phyloP scores from a whole-genome alignment of 805 yeast genomes.

The Priceomyces haplophilus region DNA sequence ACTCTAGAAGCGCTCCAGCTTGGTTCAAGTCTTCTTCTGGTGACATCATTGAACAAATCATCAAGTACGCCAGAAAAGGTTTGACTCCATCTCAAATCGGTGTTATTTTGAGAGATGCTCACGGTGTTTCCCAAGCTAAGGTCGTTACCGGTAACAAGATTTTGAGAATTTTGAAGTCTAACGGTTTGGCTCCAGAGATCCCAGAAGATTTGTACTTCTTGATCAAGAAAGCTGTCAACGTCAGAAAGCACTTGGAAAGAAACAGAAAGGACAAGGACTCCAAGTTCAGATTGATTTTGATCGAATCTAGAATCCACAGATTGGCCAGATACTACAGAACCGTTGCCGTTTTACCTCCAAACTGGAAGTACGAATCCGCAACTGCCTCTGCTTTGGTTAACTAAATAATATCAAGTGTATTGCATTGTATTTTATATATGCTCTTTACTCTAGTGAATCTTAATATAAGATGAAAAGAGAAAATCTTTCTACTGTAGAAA shows the following conservation, averaged over 20 bases:
- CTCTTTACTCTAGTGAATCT: background rate
- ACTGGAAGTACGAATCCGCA: conserved; percentile 99
- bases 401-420: conserved; percentile 46
- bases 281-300: conserved; percentile 99
- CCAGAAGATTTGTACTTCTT: conserved; percentile 99
- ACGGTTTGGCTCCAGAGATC: conserved; percentile 99
- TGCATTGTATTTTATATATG: conserved; percentile 5
- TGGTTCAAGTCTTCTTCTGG: conserved; percentile 98
- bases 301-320: conserved; percentile 99
- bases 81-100: conserved; percentile 99
- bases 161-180: conserved; percentile 97
- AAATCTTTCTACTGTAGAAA: background rate
- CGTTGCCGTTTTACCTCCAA: conserved; percentile 98
- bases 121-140: conserved; percentile 98
- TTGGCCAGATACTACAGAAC: conserved; percentile 99
- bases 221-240: conserved; percentile 99
- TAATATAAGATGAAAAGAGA: background rate
- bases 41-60: conserved; percentile 94
- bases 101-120: conserved; percentile 99
- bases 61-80: conserved; percentile 99
- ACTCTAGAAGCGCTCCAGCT: conserved; percentile 97
- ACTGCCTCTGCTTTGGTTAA: conserved; percentile 99
- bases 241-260: conserved; percentile 99
- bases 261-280: conserved; percentile 99
- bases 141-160: conserved; percentile 99